These are phyloP conservation scores for Hemileccinum rubropunctum DNA, from an alignment of 768 basidiomycete genomes.

Conservation along the genomic window DNA sequence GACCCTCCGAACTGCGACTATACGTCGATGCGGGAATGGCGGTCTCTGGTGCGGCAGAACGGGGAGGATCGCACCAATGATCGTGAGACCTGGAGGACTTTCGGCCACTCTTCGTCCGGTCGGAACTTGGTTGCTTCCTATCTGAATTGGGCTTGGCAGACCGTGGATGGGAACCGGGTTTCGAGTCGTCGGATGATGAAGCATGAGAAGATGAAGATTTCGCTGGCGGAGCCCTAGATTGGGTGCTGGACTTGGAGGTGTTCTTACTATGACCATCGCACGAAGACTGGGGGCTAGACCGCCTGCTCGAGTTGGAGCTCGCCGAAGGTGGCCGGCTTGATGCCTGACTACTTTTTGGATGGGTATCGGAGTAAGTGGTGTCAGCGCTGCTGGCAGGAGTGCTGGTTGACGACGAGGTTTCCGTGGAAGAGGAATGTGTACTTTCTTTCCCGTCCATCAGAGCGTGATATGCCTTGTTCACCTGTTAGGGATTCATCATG, in stretches of 20 bases:
- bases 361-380: conserved; percentile 21
- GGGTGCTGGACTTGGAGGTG: conserved; percentile 10
- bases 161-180: conserved; percentile 15
- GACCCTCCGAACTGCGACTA: conserved; percentile 12
- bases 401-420: conserved; percentile 25
- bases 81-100: conserved; percentile 22
- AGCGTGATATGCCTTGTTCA: conserved; percentile 55
- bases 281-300: conserved; percentile 13
- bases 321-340: conserved; percentile 33
- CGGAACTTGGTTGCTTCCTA: conserved; percentile 15
- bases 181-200: conserved; percentile 7
- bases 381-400: conserved; percentile 16
- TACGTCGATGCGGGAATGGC: conserved; percentile 9
- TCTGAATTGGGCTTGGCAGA: conserved; percentile 11
- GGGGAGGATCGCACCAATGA: conserved; percentile 18
- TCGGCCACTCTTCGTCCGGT: conserved; percentile 17
- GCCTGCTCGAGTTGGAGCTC: conserved; percentile 26
- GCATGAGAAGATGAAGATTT: conserved; percentile 11
- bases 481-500: conserved; percentile 30
- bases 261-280: conserved; percentile 10
- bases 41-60: conserved; percentile 10
- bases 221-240: conserved; percentile 12
- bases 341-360: conserved; percentile 22
- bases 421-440: conserved; percentile 25
- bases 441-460: conserved; percentile 44